Conservation (phyloP, 129 eudicot species). For the Lactuca saligna region DNA sequence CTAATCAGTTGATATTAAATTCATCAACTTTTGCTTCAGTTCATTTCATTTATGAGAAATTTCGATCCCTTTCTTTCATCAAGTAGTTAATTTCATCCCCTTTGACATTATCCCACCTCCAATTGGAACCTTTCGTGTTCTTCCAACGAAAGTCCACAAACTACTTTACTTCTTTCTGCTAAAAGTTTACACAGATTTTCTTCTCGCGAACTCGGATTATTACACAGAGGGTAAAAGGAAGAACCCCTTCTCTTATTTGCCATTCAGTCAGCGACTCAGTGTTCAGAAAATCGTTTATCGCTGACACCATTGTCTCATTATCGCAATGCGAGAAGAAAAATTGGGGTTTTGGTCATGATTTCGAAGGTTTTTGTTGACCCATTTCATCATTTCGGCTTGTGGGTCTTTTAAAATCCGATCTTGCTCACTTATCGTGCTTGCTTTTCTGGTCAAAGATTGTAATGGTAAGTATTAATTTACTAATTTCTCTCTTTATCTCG, state of each 20-base stretch:
- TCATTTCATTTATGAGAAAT: conserved; percentile 2
- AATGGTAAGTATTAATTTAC: conserved; percentile 36
- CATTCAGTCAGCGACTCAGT: conserved; percentile 3
- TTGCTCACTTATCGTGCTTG: conserved; percentile 11
- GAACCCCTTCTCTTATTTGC: conserved; percentile 16
- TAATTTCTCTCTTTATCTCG: conserved; percentile 4
- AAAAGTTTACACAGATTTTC: conserved; percentile 39
- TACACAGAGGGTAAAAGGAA: conserved; percentile 44
- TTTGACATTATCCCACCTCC: conserved; percentile 47
- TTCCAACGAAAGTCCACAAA: conserved; percentile 17
- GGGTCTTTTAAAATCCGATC: conserved; percentile 40
- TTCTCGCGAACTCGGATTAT: conserved; percentile 17
- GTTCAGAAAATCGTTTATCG: conserved; percentile 16
- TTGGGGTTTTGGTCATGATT: conserved; percentile 30
- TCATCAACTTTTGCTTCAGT: conserved; percentile 29
- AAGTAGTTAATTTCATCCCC: conserved; percentile 17
- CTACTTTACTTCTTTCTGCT: conserved; percentile 41
- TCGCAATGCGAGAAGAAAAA: conserved; percentile 42
- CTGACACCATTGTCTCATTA: conserved; percentile 26
- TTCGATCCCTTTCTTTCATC: conserved; percentile 19
- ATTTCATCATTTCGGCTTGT: conserved; percentile 41
- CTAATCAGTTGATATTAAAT: conserved; percentile 24
- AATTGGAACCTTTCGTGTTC: conserved; percentile 30
- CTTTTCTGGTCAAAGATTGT: conserved; percentile 35
- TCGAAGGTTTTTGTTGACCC: conserved; percentile 40